Conservation (phyloP, 177 flowering plant genomes). For the Tripterygium wilfordii region DNA sequence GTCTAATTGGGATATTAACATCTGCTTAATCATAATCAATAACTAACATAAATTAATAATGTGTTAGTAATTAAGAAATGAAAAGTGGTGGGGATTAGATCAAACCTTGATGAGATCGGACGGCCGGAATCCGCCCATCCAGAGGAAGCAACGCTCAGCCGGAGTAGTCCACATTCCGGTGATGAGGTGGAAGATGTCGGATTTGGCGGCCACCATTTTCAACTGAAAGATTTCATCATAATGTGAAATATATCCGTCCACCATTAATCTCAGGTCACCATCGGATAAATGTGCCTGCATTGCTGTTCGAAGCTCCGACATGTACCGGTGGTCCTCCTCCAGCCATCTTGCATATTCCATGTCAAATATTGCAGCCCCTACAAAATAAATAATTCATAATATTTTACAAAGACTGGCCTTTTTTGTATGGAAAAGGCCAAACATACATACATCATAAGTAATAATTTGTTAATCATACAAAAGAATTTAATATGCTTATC, state of each 20-base stretch:
- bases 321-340: constrained; percentile 76
- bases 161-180: constrained; percentile 94
- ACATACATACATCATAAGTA: not conserved
- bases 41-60: too few relatives aligned
- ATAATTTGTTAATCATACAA: too few relatives aligned
- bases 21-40: constrained; percentile 32
- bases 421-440: constrained; percentile 3
- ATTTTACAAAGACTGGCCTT: not conserved
- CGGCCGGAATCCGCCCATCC: constrained; percentile 98
- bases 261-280: constrained; percentile 52
- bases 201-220: constrained; percentile 67
- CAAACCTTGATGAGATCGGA: constrained; percentile 94
- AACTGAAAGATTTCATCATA: constrained; percentile 83
- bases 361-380: constrained; percentile 94
- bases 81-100: too few relatives aligned
- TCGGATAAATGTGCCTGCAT: constrained; percentile 72
- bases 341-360: constrained; percentile 95
- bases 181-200: constrained; percentile 85
- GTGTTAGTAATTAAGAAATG: too few relatives aligned
- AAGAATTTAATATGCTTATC: too few relatives aligned
- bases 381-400: not conserved
- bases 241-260: constrained; percentile 71
- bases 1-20: constrained; percentile 72
- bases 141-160: constrained; percentile 92
- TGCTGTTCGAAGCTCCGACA: constrained; percentile 72